Conservation (phyloP, 176 grass and related monocot species). For the Eremochloa ophiuroides region DNA sequence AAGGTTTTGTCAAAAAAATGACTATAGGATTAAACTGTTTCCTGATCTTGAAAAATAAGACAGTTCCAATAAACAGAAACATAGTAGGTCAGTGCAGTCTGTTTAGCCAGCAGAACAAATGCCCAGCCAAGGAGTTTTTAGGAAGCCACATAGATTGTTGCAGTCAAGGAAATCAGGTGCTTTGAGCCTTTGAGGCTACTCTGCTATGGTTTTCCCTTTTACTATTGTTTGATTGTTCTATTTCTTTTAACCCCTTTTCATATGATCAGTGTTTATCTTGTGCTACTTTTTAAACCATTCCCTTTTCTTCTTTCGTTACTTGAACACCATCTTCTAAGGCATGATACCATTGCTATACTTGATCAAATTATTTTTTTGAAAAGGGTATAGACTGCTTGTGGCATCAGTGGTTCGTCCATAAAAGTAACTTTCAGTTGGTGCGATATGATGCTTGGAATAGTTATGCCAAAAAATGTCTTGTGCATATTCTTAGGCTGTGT, state of each 20-base stretch:
- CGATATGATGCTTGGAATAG: background rate
- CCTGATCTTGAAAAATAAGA: slow-evolving; percentile 16
- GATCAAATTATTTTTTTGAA: background rate
- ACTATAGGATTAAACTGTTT: slow-evolving; percentile 7
- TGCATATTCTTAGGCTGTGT: background rate
- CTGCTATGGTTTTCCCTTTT: background rate
- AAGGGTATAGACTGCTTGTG: background rate
- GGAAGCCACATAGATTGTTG: background rate
- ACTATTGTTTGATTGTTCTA: background rate
- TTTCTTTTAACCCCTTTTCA: background rate
- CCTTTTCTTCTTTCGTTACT: background rate
- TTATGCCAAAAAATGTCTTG: background rate
- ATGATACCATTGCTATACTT: slow-evolving; percentile 1
- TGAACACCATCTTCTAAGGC: background rate
- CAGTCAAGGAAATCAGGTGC: background rate
- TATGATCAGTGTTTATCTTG: background rate
- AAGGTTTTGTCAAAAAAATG: slow-evolving; percentile 10
- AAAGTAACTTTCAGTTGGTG: slow-evolving; percentile 1
- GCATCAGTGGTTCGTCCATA: background rate
- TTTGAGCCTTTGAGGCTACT: slow-evolving; percentile 1
- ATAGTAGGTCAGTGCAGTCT: background rate
- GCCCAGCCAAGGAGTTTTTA: slow-evolving; percentile 10
- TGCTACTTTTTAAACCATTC: background rate
- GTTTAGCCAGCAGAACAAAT: background rate
- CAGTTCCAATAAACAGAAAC: background rate